Percentiles rank a stretch among this genome's conserved stretches.
phyloP scores from a whole-genome alignment of 305 asterid species.

The Stenogyne calaminthoides region DNA sequence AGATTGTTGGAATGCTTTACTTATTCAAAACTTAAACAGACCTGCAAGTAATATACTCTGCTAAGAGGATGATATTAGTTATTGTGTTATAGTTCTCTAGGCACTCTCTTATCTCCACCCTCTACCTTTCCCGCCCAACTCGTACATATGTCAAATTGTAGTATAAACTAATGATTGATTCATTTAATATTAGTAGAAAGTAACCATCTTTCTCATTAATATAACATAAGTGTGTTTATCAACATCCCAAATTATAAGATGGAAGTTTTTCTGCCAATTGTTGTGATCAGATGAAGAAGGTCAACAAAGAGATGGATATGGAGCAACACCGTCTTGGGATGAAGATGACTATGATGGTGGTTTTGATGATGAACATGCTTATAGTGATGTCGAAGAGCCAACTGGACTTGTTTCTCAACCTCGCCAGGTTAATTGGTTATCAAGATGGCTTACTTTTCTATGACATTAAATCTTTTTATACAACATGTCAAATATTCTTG shows the following conservation, averaged over 20 bases:
- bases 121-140: not conserved
- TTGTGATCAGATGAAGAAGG: constrained; percentile 49
- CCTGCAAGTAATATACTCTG: not conserved
- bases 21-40: not conserved
- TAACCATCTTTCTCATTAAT: not conserved
- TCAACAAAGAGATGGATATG: constrained; percentile 57
- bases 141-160: not conserved
- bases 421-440: constrained; percentile 71
- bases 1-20: not conserved
- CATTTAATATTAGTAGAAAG: not conserved
- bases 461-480: not conserved
- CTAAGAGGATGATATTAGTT: constrained; percentile 2
- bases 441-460: constrained; percentile 4
- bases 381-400: constrained; percentile 60
- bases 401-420: constrained; percentile 86
- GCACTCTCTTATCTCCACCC: not conserved
- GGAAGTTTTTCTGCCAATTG: not conserved
- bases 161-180: not conserved
- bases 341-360: constrained; percentile 60
- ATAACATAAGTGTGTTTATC: not conserved
- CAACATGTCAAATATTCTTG: not conserved
- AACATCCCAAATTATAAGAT: constrained; percentile 7
- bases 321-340: constrained; percentile 65
- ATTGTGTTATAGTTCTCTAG: not conserved
- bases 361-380: constrained; percentile 55